phyloP scores from a whole-genome alignment of 2,329 filamentous ascomycete species.

The Didymella sp. region DNA sequence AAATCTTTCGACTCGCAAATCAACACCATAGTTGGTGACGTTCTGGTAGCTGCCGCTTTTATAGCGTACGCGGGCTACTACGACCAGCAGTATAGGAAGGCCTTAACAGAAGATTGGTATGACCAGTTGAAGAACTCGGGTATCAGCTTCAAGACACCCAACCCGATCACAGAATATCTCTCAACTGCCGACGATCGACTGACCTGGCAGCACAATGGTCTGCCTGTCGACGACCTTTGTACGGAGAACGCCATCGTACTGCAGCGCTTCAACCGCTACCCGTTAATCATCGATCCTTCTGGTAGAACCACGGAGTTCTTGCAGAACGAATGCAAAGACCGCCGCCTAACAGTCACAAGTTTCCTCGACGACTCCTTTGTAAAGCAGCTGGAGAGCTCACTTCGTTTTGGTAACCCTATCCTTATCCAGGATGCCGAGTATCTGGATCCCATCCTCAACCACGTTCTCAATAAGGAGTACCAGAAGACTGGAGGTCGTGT shows the following conservation, averaged over 20 bases:
- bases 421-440: slow-evolving; percentile 98
- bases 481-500: slow-evolving; percentile 98
- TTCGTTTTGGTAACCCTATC: slow-evolving; percentile 97
- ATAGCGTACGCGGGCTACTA: slow-evolving; percentile 96
- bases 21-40: slow-evolving; percentile 92
- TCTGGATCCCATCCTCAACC: slow-evolving; percentile 94
- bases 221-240: slow-evolving; percentile 96
- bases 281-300: slow-evolving; percentile 96
- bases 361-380: slow-evolving; percentile 98
- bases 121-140: slow-evolving; percentile 93
- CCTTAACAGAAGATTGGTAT: slow-evolving; percentile 97
- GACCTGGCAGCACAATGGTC: slow-evolving; percentile 89
- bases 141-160: slow-evolving; percentile 89
- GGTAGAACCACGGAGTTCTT: slow-evolving; percentile 94
- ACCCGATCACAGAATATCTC: slow-evolving; percentile 93
- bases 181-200: slow-evolving; percentile 95
- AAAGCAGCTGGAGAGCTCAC: slow-evolving; percentile 94
- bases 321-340: slow-evolving; percentile 91
- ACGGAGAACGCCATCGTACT: slow-evolving; percentile 98
- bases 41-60: slow-evolving; percentile 95
- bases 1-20: slow-evolving; percentile 99
- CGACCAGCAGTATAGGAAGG: slow-evolving; percentile 96
- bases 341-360: slow-evolving; percentile 93
- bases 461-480: slow-evolving; percentile 99
- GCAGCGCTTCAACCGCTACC: slow-evolving; percentile 97